A percentile compares a stretch with the other conserved stretches of the same genome.
Evolutionary conservation across 495 filamentous ascomycete genomes (phyloP).

Genomic region (Penicillium ochrochloron): DNA sequence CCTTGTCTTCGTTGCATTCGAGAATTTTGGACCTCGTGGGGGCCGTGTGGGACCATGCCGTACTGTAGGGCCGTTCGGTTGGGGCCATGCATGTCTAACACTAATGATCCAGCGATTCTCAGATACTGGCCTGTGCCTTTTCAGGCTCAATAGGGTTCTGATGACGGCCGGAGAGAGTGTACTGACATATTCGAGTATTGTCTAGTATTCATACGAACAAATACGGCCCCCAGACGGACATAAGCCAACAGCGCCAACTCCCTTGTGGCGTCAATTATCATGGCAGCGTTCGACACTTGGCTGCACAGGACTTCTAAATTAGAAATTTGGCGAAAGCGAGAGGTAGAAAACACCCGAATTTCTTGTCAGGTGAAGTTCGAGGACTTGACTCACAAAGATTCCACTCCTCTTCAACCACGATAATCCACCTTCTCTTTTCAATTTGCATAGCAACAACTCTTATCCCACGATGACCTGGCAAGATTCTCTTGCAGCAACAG

Average conservation of each 20-base stretch:
- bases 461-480: neutral
- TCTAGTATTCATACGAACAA: neutral
- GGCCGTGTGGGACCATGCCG: neutral
- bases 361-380: neutral
- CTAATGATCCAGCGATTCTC: neutral
- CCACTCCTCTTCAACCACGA: neutral
- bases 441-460: neutral
- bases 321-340: neutral
- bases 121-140: conserved; percentile 3
- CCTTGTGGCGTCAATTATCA: neutral
- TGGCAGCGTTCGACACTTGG: neutral
- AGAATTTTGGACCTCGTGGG: conserved; percentile 3
- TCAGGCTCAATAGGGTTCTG: neutral
- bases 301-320: neutral
- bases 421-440: neutral
- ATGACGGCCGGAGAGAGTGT: neutral
- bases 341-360: neutral
- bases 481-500: neutral
- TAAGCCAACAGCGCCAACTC: neutral
- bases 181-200: neutral
- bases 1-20: neutral
- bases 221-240: neutral
- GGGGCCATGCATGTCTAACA: neutral
- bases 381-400: neutral
- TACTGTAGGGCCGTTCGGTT: neutral